A percentile compares a stretch with the other conserved stretches of the same genome.
These are phyloP conservation scores for Tolypocladium tundrense DNA, from an alignment of 2,329 filamentous ascomycete species.

Conservation along the genomic window DNA sequence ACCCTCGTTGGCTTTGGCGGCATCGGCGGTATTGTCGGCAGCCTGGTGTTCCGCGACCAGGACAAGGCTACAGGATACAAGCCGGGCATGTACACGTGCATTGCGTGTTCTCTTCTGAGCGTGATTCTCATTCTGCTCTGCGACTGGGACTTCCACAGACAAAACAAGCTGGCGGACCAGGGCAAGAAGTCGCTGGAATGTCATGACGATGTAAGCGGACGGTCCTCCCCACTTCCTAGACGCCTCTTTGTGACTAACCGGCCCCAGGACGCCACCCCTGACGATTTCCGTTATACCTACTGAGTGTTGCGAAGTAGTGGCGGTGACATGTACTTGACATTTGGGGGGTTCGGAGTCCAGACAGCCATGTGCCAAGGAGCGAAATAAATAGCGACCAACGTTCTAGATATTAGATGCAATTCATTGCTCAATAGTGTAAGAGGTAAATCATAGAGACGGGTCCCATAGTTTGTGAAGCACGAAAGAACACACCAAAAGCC, in stretches of 20 bases:
- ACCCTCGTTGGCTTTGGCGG: conserved; percentile 68
- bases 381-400: no score
- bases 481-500: no score
- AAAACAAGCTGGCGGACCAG: conserved; percentile 41
- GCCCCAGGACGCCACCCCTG: not conserved
- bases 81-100: conserved; percentile 45
- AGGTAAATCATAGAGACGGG: no score
- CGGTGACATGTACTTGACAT: not conserved
- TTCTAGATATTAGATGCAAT: no score
- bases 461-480: no score
- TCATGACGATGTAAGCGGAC: conserved; percentile 31
- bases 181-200: conserved; percentile 42
- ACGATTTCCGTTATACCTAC: not conserved
- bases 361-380: no score
- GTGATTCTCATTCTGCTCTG: conserved; percentile 33
- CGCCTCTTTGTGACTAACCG: not conserved
- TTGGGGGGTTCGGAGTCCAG: not conserved
- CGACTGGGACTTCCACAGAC: conserved; percentile 28
- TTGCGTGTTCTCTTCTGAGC: conserved; percentile 36
- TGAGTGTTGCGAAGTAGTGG: not conserved
- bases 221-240: not conserved
- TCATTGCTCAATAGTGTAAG: no score
- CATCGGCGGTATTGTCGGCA: conserved; percentile 67
- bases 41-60: conserved; percentile 57
- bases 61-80: conserved; percentile 40